phyloP scores from a whole-genome alignment of 2,329 filamentous ascomycete genomes.

The Ophiosphaerella herpotricha region DNA sequence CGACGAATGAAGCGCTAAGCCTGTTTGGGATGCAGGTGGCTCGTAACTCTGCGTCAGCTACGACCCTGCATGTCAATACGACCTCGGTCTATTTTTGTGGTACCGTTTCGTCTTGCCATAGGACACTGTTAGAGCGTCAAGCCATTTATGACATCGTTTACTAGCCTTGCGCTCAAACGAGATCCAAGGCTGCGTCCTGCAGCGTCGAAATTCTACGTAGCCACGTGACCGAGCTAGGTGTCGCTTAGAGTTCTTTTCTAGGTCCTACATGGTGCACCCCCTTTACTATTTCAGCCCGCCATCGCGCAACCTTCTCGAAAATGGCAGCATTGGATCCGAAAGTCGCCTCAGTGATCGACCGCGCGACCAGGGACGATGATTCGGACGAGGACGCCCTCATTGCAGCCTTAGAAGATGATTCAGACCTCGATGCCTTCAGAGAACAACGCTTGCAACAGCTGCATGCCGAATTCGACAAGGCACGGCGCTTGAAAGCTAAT shows the following conservation, averaged over 20 bases:
- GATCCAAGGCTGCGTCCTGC: neutral
- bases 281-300: conserved; percentile 21
- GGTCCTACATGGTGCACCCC: conserved; percentile 11
- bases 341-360: conserved; percentile 57
- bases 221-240: conserved; percentile 17
- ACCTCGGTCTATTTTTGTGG: conserved; percentile 9
- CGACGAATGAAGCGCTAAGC: conserved; percentile 29
- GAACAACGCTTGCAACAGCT: conserved; percentile 63
- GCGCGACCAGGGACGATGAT: conserved; percentile 47
- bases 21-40: conserved; percentile 12
- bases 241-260: conserved; percentile 12
- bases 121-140: neutral
- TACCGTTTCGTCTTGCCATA: neutral
- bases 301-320: conserved; percentile 13
- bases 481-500: conserved; percentile 56
- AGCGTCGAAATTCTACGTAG: neutral
- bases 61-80: conserved; percentile 9
- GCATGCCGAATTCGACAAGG: conserved; percentile 59
- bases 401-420: conserved; percentile 62
- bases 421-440: conserved; percentile 58
- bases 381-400: conserved; percentile 65
- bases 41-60: conserved; percentile 24
- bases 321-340: conserved; percentile 57
- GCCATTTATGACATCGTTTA: neutral
- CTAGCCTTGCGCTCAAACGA: neutral